phyloP scores from a whole-genome alignment of 352 stramenopile species.

The Globisporangium nodosum region DNA sequence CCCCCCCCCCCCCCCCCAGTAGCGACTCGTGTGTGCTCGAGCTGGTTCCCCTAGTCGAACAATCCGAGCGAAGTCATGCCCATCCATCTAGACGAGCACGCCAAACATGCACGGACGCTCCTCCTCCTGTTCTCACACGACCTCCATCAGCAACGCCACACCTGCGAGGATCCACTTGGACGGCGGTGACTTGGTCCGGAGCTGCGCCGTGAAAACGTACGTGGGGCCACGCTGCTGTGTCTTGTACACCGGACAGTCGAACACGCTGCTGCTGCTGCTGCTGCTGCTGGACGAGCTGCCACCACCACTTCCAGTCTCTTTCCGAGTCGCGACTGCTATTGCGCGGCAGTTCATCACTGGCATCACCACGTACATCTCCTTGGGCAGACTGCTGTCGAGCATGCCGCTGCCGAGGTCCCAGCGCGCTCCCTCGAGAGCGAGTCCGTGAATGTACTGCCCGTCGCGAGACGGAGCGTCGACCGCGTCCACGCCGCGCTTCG shows the following conservation, averaged over 20 bases:
- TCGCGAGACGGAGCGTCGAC: conserved; percentile 84
- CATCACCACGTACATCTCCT: conserved; percentile 91
- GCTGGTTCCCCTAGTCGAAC: too few relatives aligned
- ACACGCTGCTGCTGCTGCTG: conserved; percentile 24
- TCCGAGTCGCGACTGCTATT: conserved; percentile 17
- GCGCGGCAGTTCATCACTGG: conserved; percentile 89
- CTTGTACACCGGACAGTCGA: conserved; percentile 89
- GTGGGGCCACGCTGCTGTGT: conserved; percentile 88
- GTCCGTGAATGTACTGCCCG: conserved; percentile 86
- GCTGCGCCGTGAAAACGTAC: conserved; percentile 83
- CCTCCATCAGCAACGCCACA: conserved; percentile 87
- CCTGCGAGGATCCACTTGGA: conserved; percentile 90
- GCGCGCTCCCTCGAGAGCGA: conserved; percentile 87
- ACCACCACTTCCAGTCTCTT: conserved; percentile 7
- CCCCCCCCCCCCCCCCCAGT: conserved; percentile 8
- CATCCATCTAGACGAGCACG: too few relatives aligned
- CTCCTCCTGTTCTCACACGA: conserved; percentile 32
- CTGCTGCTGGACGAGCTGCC: neutral
- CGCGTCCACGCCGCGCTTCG: conserved; percentile 78
- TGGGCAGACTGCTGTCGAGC: conserved; percentile 74
- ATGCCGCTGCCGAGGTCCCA: conserved; percentile 81
- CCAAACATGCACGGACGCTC: too few relatives aligned
- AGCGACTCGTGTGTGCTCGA: too few relatives aligned
- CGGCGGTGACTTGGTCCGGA: conserved; percentile 81
- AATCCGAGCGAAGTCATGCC: too few relatives aligned